Conservation (phyloP, 2,329 filamentous ascomycete species). For the Pyricularia pennisetigena region DNA sequence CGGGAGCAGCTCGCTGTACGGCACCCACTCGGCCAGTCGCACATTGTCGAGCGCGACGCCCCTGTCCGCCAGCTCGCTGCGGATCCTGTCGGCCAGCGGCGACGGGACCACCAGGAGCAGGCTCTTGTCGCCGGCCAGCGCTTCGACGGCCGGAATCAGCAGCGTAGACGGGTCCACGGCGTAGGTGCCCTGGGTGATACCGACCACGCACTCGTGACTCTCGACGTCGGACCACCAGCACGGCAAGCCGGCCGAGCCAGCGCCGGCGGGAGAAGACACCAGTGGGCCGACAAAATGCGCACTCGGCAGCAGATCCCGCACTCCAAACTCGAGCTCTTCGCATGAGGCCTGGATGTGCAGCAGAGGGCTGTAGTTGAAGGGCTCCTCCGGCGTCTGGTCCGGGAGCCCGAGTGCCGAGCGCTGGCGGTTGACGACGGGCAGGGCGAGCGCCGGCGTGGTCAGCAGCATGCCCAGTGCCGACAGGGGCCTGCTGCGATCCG, state of each 20-base stretch:
- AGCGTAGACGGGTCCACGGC: conserved; percentile 8
- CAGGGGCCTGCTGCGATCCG: conserved; percentile 14
- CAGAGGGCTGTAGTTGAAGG: conserved; percentile 18
- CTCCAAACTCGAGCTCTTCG: conserved; percentile 9
- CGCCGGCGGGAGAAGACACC: conserved; percentile 1
- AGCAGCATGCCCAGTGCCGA: conserved; percentile 15
- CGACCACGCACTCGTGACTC: conserved; percentile 11
- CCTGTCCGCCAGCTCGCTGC: neutral
- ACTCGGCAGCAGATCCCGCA: neutral
- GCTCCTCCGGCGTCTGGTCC: conserved; percentile 19
- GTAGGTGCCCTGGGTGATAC: conserved; percentile 13
- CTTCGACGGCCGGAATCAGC: conserved; percentile 10
- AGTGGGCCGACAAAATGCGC: conserved; percentile 10
- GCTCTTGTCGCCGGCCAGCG: conserved; percentile 6
- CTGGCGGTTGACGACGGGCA: conserved; percentile 17
- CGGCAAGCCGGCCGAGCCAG: conserved; percentile 2
- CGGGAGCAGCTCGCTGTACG: conserved; percentile 11
- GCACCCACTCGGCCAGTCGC: conserved; percentile 8
- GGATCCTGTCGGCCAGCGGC: conserved; percentile 7
- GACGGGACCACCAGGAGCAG: conserved; percentile 9
- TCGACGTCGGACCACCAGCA: conserved; percentile 14
- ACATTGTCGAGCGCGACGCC: conserved; percentile 8
- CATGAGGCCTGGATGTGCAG: conserved; percentile 24
- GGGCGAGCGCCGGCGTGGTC: conserved; percentile 17
- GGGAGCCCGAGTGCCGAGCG: conserved; percentile 18